Evolutionary conservation across 2,329 filamentous ascomycete genomes (phyloP).

Genomic region (Laburnicola sp.): DNA sequence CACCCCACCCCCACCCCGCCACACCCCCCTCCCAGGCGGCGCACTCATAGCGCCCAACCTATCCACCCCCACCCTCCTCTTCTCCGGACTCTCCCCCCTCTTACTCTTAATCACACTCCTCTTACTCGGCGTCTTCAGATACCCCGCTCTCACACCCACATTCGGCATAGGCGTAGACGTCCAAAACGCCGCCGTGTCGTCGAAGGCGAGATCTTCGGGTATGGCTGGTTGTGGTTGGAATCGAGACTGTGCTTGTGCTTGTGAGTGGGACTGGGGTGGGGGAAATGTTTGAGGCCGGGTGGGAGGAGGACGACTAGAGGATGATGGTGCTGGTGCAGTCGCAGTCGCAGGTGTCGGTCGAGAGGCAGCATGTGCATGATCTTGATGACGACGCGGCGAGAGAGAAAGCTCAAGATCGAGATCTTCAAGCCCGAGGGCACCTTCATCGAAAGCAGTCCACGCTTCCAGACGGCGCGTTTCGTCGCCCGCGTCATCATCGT

Average conservation of each 20-base stretch:
- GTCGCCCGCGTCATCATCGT: slow-evolving; percentile 23
- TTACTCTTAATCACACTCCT: slow-evolving; percentile 42
- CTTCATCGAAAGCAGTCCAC: slow-evolving; percentile 46
- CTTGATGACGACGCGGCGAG: slow-evolving; percentile 26
- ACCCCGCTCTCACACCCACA: slow-evolving; percentile 35
- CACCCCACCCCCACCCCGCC: slow-evolving; percentile 19
- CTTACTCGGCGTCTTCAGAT: slow-evolving; percentile 54
- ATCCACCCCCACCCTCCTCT: slow-evolving; percentile 20
- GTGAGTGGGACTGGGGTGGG: slow-evolving; percentile 20
- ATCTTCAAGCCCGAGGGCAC: slow-evolving; percentile 30
- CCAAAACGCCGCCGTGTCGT: slow-evolving; percentile 27
- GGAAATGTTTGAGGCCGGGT: slow-evolving; percentile 21
- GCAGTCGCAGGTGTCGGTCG: slow-evolving; percentile 8
- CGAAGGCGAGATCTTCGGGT: slow-evolving; percentile 23
- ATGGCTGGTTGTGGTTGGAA: slow-evolving; percentile 22
- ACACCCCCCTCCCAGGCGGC: slow-evolving; percentile 25
- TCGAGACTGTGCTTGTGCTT: slow-evolving; percentile 19
- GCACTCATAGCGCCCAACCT: slow-evolving; percentile 32
- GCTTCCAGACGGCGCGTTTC: slow-evolving; percentile 39
- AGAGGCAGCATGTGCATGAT: slow-evolving; percentile 1
- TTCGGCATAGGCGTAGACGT: slow-evolving; percentile 31
- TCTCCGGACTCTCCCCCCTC: slow-evolving; percentile 29
- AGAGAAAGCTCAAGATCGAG: slow-evolving; percentile 37
- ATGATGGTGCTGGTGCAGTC: slow-evolving; percentile 14
- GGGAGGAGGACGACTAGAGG: slow-evolving; percentile 4